phyloP scores from a whole-genome alignment of 202 grass and related monocot species.

The Cymbopogon flexuosus region DNA sequence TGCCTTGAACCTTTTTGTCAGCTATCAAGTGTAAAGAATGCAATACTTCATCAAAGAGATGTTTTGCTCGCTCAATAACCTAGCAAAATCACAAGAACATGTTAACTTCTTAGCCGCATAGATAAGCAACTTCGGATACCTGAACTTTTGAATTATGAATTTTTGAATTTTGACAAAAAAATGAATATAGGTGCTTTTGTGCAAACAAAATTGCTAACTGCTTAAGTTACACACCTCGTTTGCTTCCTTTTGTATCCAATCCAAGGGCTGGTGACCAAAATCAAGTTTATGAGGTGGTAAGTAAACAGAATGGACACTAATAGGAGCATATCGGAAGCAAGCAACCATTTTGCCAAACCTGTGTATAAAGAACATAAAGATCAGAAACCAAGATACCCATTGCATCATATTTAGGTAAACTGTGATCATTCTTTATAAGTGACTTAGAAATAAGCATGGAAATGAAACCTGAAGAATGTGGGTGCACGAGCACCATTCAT shows the following conservation, averaged over 20 bases:
- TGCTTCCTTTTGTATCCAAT: slow-evolving; percentile 83
- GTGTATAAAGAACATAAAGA: slow-evolving; percentile 32
- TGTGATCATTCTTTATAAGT: slow-evolving; percentile 11
- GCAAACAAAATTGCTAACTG: slow-evolving; percentile 36
- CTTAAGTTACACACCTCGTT: slow-evolving; percentile 57
- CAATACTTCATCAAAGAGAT: slow-evolving; percentile 69
- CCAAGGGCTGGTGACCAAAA: slow-evolving; percentile 72
- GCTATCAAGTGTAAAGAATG: slow-evolving; percentile 37
- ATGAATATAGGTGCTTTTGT: background rate
- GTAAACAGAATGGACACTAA: slow-evolving; percentile 79
- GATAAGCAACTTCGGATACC: slow-evolving; percentile 14
- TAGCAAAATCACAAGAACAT: slow-evolving; percentile 37
- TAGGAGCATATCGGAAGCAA: slow-evolving; percentile 81
- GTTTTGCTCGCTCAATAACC: slow-evolving; percentile 60
- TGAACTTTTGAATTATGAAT: slow-evolving; percentile 11
- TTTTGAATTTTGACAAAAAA: slow-evolving; percentile 3
- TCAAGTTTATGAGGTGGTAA: slow-evolving; percentile 87
- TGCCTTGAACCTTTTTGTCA: slow-evolving; percentile 42
- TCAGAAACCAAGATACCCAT: slow-evolving; percentile 32
- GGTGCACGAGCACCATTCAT: background rate
- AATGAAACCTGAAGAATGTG: background rate
- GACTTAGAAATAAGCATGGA: slow-evolving; percentile 12
- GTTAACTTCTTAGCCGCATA: slow-evolving; percentile 15
- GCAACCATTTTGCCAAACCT: slow-evolving; percentile 88
- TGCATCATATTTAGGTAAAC: slow-evolving; percentile 11